Evolutionary conservation across 1,284 basidiomycete species (phyloP).

Genomic region (Papiliotrema laurentii): DNA sequence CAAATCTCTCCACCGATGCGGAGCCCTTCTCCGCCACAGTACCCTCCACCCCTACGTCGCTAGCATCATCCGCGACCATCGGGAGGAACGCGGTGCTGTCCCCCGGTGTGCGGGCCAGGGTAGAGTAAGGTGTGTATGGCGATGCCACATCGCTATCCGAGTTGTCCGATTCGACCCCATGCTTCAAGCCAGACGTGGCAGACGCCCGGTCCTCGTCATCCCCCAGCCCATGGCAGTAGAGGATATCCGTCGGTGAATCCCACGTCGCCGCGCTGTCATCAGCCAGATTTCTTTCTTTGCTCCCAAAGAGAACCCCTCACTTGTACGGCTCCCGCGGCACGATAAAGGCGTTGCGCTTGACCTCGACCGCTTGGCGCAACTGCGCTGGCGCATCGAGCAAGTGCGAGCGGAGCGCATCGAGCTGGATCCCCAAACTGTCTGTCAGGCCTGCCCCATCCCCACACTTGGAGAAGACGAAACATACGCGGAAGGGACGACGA

Average conservation of each 20-base stretch:
- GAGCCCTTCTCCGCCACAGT: too few species aligned
- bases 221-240: not conserved
- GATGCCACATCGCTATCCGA: not conserved
- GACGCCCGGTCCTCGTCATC: too few species aligned
- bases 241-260: slow-evolving; percentile 3
- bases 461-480: too few species aligned
- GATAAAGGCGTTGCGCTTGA: not conserved
- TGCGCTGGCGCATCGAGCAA: too few species aligned
- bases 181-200: not conserved
- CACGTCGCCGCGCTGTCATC: not conserved
- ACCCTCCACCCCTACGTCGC: not conserved
- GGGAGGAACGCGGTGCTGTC: not conserved
- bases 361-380: not conserved
- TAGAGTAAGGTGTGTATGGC: not conserved
- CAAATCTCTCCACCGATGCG: too few species aligned
- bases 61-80: not conserved
- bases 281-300: not conserved
- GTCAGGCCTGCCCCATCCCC: not conserved
- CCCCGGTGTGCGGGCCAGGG: not conserved
- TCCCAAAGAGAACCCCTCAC: not conserved
- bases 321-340: slow-evolving; percentile 2
- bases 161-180: too few species aligned
- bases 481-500: not conserved
- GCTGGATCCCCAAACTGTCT: not conserved
- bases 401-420: not conserved